Base-by-base conservation (phyloP, 441 rosid species). In the Dalechampia spathulata region DNA sequence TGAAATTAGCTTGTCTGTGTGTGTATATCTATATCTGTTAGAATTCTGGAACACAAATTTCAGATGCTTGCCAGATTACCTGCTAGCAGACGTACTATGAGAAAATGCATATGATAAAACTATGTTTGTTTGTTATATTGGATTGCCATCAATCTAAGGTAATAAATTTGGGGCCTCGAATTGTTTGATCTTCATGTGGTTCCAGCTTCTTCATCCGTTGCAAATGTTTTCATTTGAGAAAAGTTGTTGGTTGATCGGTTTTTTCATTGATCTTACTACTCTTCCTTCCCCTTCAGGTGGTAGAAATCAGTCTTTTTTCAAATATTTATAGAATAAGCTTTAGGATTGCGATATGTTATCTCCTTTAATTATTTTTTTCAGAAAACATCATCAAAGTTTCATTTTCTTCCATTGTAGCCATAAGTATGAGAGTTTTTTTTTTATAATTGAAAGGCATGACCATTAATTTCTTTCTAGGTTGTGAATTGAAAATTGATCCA, bases 401-500 rank as follows among this genome's bases (percentile, higher is more conserved):
- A 40, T 26, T 41, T 12, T 27, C 19, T 28, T 28, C 20, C 36
- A 19, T 4, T 44, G 38, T 57, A 6, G 9, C 6, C 38, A 34
- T 32, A 15, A 8, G 2, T 14, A 0, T 44, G 37, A 45, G 11
- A 14, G 10, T 11, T 1, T 52, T 3, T 7, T 4, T 7, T n/a
- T 21, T 20, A 13, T 12, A 17, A 20, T 22, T 21, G 21, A 32
- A 19, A 36, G 26, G 6, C 56, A 20, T 37, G n/a, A 15, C 2
- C 2, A 41, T 0, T 41, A 17, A 32, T 45, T n/a, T 23, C 3
- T 41, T 56, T 49, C 10, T 54, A 48, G 63, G 59, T 44, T 42
- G 67, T 64, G 34, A 21, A 49, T 37, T 13, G 42, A 39, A 62
- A 34, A 58, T 55, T 36, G 28, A 46, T 30, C 7, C 21, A 53